Evolutionary conservation across 495 filamentous ascomycete species (phyloP), one percentile per base, ranked within the genome.

Genomic region (Aspergillus incahuasiensis): DNA sequence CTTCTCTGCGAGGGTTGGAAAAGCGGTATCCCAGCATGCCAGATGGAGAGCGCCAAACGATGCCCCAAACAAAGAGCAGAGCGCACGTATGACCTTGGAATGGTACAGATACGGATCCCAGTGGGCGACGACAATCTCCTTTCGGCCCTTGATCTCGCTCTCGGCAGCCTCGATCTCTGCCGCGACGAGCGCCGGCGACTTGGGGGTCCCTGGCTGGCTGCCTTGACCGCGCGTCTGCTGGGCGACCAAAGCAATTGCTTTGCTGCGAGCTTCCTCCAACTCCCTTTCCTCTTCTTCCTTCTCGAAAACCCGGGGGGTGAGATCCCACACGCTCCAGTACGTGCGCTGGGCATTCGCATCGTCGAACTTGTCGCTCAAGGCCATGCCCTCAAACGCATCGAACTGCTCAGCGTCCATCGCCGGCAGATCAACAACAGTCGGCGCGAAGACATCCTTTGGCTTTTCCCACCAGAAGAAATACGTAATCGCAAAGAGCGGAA

Each of bases 401-500:
- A 44, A 53, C 39, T 70, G 60, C 39, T 63, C 63, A 5, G 22
- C 22, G 30, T 48, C 47, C 67, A 73, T 73, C 9, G 42, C 41
- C 30, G 67, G 68, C 21, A 71, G 60, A 25, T 66, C 63, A 12
- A 70, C 54, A 32, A 71, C 44, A 4, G 70, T 68, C 9, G 71
- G 70, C 8, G 67, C 6, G 68, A 61, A 52, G 35, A 74, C 68
- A 32, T 57, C 40, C 40, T 42, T 42, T 12, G 51, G 71, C 54
- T 75, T 75, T 25, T 63, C 39, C 69, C 64, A 73, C 69, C 72
- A 74, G 49, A 69, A 70, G 58, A 66, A 62, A 54, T 70, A 75
- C 13, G 66, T 71, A 20, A 71, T 49, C 3, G 59, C 60, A 49
- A 69, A 62, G 15, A 68, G 52, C 11, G 68, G 68, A 45, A 73